Conservation (phyloP, 2,329 filamentous ascomycete species). For the Talaromyces sp. region DNA sequence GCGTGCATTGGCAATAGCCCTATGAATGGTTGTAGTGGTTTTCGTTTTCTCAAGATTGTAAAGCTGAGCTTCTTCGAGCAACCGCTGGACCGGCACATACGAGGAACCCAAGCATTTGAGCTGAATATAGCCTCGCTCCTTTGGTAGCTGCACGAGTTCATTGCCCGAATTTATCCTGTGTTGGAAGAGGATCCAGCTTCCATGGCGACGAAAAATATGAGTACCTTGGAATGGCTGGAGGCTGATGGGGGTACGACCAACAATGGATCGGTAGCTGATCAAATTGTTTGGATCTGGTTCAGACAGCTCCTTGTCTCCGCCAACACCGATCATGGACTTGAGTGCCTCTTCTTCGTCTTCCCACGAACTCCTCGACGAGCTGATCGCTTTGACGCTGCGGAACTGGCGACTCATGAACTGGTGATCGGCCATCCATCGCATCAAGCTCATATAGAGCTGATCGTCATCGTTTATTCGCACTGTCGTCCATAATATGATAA, state of each 20-base stretch:
- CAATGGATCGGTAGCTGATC: slow-evolving; percentile 12
- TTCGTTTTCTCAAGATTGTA: slow-evolving; percentile 34
- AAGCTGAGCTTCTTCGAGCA: slow-evolving; percentile 48
- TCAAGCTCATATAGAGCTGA: slow-evolving; percentile 54
- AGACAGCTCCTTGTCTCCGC: neutral
- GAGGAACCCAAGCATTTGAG: slow-evolving; percentile 14
- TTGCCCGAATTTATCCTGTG: slow-evolving; percentile 1
- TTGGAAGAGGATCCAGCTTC: slow-evolving; percentile 13
- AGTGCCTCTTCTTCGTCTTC: slow-evolving; percentile 37
- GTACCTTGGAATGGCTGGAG: slow-evolving; percentile 20
- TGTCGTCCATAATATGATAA: slow-evolving; percentile 12
- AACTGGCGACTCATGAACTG: slow-evolving; percentile 46
- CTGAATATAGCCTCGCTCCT: slow-evolving; percentile 9
- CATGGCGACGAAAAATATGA: slow-evolving; percentile 12
- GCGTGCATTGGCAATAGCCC: slow-evolving; percentile 40
- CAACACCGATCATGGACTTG: slow-evolving; percentile 5
- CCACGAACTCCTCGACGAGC: slow-evolving; percentile 51
- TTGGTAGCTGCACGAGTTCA: slow-evolving; percentile 2
- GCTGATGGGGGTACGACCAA: slow-evolving; percentile 14
- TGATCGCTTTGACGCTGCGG: slow-evolving; percentile 52
- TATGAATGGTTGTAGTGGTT: slow-evolving; percentile 53
- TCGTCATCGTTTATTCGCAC: slow-evolving; percentile 52
- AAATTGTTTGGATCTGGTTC: slow-evolving; percentile 10
- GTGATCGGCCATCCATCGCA: slow-evolving; percentile 54
- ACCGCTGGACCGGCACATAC: slow-evolving; percentile 11